These are phyloP conservation scores for Mrakia gelida DNA, from an alignment of 768 basidiomycete species.

Conservation along the genomic window DNA sequence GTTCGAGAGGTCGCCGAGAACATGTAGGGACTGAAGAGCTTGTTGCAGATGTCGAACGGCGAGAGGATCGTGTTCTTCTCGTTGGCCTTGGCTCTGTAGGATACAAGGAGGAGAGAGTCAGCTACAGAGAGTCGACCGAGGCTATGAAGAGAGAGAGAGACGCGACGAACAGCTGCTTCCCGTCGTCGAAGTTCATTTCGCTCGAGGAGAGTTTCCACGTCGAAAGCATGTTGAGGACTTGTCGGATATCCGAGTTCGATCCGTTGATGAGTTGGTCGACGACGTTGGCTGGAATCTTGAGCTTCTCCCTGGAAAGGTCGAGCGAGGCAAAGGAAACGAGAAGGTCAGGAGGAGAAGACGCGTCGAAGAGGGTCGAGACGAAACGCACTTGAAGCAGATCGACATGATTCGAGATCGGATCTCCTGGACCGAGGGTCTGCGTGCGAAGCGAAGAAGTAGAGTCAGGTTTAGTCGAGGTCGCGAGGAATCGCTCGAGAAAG, in stretches of 20 bases:
- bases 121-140: too few relatives aligned
- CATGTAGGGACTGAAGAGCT: slow-evolving; percentile 83
- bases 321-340: neutral
- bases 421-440: slow-evolving; percentile 67
- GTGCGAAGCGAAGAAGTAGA: slow-evolving; percentile 41
- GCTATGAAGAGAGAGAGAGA: neutral
- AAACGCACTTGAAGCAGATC: slow-evolving; percentile 78
- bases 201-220: slow-evolving; percentile 82
- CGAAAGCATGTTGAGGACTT: slow-evolving; percentile 95
- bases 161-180: slow-evolving; percentile 73
- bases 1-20: slow-evolving; percentile 78
- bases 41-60: slow-evolving; percentile 86
- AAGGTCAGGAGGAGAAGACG: neutral
- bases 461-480: too few relatives aligned
- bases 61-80: slow-evolving; percentile 87
- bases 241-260: slow-evolving; percentile 91
- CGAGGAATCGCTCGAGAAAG: neutral
- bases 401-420: slow-evolving; percentile 83
- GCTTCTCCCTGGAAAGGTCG: slow-evolving; percentile 62
- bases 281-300: slow-evolving; percentile 86
- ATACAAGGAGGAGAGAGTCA: neutral
- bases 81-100: slow-evolving; percentile 70
- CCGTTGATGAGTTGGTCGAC: slow-evolving; percentile 85
- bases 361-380: neutral
- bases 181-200: slow-evolving; percentile 83